Evolutionary conservation across 805 yeast genomes (phyloP).

Genomic region (Ogataea methylovora): DNA sequence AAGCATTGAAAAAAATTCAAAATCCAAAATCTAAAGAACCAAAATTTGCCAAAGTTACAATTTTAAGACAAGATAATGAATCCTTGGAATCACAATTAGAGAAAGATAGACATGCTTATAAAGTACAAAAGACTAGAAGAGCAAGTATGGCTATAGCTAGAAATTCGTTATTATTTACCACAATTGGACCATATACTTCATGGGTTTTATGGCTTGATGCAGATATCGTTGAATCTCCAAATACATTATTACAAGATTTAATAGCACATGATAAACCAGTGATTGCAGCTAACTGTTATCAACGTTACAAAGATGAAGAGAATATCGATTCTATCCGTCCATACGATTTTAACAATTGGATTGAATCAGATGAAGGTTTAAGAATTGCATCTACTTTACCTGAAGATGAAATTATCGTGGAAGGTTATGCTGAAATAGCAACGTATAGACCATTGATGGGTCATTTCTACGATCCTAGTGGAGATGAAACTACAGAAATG

Average conservation of each 20-base stretch:
- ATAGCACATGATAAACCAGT: conserved; percentile 81
- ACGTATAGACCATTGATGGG: conserved; percentile 96
- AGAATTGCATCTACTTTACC: conserved; percentile 62
- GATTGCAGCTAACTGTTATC: conserved; percentile 89
- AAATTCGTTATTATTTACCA: conserved; percentile 82
- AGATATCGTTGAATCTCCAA: conserved; percentile 86
- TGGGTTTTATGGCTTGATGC: conserved; percentile 98
- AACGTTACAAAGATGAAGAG: conserved; percentile 58
- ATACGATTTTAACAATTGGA: conserved; percentile 96
- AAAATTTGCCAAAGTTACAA: conserved; percentile 77
- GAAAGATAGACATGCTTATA: conserved; percentile 83
- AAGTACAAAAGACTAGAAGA: conserved; percentile 84
- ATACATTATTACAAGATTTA: conserved; percentile 78
- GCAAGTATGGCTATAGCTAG: conserved; percentile 90
- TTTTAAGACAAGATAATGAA: conserved; percentile 84
- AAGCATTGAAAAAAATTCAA: conserved; percentile 68
- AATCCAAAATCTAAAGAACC: conserved; percentile 45
- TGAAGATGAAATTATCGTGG: conserved; percentile 90
- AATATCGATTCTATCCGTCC: conserved; percentile 61
- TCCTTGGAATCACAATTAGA: conserved; percentile 70
- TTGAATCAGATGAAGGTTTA: conserved; percentile 72
- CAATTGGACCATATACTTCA: conserved; percentile 81
- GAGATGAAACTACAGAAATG: conserved; percentile 62
- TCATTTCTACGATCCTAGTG: conserved; percentile 62
- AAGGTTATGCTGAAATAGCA: conserved; percentile 89